A percentile compares a stretch with the other conserved stretches of the same genome.
These are phyloP conservation scores for Ascoidea tarda DNA, from an alignment of 805 yeast genomes.

Conservation along the genomic window DNA sequence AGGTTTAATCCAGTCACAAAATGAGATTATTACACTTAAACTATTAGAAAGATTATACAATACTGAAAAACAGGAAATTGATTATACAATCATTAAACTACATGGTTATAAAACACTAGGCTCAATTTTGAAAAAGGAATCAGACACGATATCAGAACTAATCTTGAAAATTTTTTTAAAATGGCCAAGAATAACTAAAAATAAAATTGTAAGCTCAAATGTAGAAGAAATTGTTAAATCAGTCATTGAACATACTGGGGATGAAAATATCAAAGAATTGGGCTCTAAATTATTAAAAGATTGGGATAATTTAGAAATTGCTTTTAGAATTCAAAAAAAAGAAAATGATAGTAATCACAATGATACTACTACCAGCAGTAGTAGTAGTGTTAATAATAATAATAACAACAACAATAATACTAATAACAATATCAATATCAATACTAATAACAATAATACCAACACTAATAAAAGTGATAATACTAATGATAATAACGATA, in stretches of 20 bases:
- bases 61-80: slow-evolving; percentile 34
- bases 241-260: slow-evolving; percentile 17
- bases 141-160: slow-evolving; percentile 11
- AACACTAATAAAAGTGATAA: background rate
- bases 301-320: slow-evolving; percentile 69
- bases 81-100: slow-evolving; percentile 49
- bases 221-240: slow-evolving; percentile 49
- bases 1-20: slow-evolving; percentile 66
- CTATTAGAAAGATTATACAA: slow-evolving; percentile 53
- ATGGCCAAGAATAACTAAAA: slow-evolving; percentile 68
- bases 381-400: slow-evolving; percentile 10
- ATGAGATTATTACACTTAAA: slow-evolving; percentile 44
- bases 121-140: slow-evolving; percentile 31
- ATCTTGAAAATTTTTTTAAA: slow-evolving; percentile 39
- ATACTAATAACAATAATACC: background rate
- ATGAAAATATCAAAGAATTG: slow-evolving; percentile 16
- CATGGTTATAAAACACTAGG: slow-evolving; percentile 82
- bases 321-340: slow-evolving; percentile 71
- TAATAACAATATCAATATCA: background rate
- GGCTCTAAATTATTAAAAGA: slow-evolving; percentile 35
- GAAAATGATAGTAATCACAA: slow-evolving; percentile 7
- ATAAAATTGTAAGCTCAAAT: slow-evolving; percentile 60
- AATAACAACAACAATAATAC: background rate
- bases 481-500: background rate
- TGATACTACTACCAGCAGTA: slow-evolving; percentile 8